Percentiles rank a stretch among this genome's conserved stretches.
phyloP scores from a whole-genome alignment of 495 filamentous ascomycete genomes.

The Aspergillus incahuasiensis region DNA sequence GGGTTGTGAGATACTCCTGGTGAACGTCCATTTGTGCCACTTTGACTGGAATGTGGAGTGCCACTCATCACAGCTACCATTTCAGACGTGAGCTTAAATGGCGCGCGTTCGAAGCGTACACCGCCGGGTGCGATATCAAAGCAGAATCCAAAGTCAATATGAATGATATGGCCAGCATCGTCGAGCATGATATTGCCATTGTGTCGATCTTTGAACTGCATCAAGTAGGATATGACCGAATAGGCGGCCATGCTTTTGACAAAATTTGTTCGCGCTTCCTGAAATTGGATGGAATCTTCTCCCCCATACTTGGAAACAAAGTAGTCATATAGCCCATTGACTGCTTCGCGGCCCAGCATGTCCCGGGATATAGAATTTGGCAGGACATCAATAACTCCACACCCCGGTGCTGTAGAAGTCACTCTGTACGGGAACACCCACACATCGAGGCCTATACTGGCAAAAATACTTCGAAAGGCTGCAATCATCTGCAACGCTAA shows the following conservation, averaged over 20 bases:
- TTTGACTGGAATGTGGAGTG: constrained; percentile 38
- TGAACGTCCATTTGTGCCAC: constrained; percentile 22
- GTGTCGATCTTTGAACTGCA: constrained; percentile 99
- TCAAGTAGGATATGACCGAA: constrained; percentile 91
- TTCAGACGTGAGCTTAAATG: constrained; percentile 95
- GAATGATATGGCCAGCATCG: constrained; percentile 92
- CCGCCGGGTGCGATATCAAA: constrained; percentile 98
- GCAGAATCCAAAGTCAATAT: constrained; percentile 99
- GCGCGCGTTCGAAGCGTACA: constrained; percentile 92
- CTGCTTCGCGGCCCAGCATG: constrained; percentile 96
- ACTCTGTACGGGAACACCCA: constrained; percentile 97
- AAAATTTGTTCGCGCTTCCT: constrained; percentile 93
- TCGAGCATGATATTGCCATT: constrained; percentile 99
- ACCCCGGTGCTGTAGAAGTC: constrained; percentile 96
- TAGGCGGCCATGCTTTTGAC: constrained; percentile 99
- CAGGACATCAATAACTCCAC: constrained; percentile 95
- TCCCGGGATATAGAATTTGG: constrained; percentile 97
- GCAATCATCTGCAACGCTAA: constrained; percentile 96
- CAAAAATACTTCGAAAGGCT: constrained; percentile 93
- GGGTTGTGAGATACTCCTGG: constrained; percentile 38
- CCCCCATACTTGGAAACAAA: constrained; percentile 96
- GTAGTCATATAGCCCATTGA: constrained; percentile 97
- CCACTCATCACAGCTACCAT: constrained; percentile 99
- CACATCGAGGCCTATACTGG: constrained; percentile 87
- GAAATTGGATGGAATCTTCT: constrained; percentile 89